Evolutionary conservation across 768 basidiomycete genomes (phyloP).

Genomic region (Kwoniella shandongensis): DNA sequence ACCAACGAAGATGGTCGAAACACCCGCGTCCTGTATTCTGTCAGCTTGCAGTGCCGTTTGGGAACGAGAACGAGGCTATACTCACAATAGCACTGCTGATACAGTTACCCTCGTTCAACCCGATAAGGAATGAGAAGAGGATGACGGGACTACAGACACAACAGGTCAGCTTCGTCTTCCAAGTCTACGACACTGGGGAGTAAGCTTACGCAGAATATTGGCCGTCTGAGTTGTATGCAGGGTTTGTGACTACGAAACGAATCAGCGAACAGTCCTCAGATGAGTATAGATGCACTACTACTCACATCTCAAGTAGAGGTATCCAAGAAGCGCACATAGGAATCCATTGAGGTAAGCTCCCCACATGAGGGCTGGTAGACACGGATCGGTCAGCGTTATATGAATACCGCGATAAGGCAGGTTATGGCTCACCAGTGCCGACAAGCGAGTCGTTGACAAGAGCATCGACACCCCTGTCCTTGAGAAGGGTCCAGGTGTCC

Average conservation of each 20-base stretch:
- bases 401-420: background rate
- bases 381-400: background rate
- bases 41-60: background rate
- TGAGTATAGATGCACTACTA: slow-evolving; percentile 44
- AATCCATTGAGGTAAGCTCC: slow-evolving; percentile 78
- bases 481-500: slow-evolving; percentile 76
- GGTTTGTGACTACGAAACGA: slow-evolving; percentile 58
- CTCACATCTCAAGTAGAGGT: slow-evolving; percentile 72
- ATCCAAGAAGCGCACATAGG: slow-evolving; percentile 70
- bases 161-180: background rate
- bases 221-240: slow-evolving; percentile 70
- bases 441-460: slow-evolving; percentile 80
- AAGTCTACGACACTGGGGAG: background rate
- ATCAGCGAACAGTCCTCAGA: background rate
- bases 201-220: slow-evolving; percentile 64
- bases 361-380: slow-evolving; percentile 65
- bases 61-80: background rate
- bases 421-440: slow-evolving; percentile 63
- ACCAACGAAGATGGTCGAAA: slow-evolving; percentile 87
- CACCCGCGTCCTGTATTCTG: slow-evolving; percentile 65
- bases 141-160: slow-evolving; percentile 58
- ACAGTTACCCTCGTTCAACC: slow-evolving; percentile 57
- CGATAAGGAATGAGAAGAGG: slow-evolving; percentile 78
- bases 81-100: slow-evolving; percentile 43
- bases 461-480: slow-evolving; percentile 74